Percentiles rank a stretch among this genome's conserved stretches.
phyloP scores from a whole-genome alignment of 2,329 filamentous ascomycete genomes.

The Chaetomiaceae sp. region DNA sequence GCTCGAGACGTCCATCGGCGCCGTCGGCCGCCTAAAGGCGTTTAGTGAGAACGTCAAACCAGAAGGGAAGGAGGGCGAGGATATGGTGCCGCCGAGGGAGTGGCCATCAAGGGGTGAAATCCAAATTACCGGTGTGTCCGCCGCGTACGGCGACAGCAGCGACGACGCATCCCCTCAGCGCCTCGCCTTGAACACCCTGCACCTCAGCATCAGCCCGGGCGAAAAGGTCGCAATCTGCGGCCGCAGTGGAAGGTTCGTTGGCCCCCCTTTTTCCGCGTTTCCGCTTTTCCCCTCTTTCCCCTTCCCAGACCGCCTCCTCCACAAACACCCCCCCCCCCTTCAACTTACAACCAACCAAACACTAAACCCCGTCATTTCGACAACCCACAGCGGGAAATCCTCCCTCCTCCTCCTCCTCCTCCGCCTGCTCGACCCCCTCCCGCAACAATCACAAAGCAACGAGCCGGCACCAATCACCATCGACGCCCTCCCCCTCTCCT shows the following conservation, averaged over 20 bases:
- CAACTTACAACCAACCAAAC: constrained; percentile 1
- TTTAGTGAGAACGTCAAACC: constrained; percentile 28
- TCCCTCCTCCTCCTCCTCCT: constrained; percentile 39
- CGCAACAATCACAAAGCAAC: constrained; percentile 9
- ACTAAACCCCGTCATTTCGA: constrained; percentile 25
- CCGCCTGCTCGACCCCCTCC: constrained; percentile 39
- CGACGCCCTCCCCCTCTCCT: constrained; percentile 37
- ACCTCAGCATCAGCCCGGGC: constrained; percentile 31
- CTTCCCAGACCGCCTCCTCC: too few species aligned
- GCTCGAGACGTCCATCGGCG: constrained; percentile 36
- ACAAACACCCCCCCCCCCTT: too few species aligned
- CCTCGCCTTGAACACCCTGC: constrained; percentile 30
- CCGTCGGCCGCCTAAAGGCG: constrained; percentile 34
- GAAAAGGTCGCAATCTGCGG: constrained; percentile 43
- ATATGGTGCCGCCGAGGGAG: constrained; percentile 23
- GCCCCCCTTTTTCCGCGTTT: not conserved
- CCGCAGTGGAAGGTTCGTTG: constrained; percentile 34
- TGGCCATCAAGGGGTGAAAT: constrained; percentile 29
- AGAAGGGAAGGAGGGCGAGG: constrained; percentile 31
- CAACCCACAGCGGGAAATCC: constrained; percentile 43
- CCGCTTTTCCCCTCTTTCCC: not conserved
- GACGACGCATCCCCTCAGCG: not conserved
- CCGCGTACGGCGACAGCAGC: constrained; percentile 22
- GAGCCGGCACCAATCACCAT: constrained; percentile 36
- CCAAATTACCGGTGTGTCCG: constrained; percentile 26